A percentile compares a stretch with the other conserved stretches of the same genome.
phyloP scores from a whole-genome alignment of 1,284 basidiomycete genomes.

The Ceratobasidium sp. region DNA sequence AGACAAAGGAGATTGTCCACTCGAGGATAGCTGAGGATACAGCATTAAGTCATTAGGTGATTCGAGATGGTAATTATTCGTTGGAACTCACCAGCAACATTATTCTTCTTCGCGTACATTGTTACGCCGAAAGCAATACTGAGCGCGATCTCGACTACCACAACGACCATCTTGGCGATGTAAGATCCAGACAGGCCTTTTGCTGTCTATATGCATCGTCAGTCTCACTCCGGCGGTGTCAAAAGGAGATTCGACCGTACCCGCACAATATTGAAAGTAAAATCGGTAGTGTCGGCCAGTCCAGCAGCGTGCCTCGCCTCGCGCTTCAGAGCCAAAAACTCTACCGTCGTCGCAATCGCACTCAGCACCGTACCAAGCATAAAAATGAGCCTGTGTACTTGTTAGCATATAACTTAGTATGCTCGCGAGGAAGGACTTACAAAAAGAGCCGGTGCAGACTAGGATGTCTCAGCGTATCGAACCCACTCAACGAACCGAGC shows the following conservation, averaged over 20 bases:
- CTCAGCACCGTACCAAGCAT: conserved; percentile 73
- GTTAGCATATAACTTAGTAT: neutral
- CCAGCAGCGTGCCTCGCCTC: conserved; percentile 36
- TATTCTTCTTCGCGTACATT: conserved; percentile 52
- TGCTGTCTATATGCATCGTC: neutral
- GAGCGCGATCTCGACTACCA: conserved; percentile 62
- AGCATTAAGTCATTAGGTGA: neutral
- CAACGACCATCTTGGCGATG: conserved; percentile 71
- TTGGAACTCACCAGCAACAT: conserved; percentile 66
- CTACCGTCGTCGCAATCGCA: conserved; percentile 77
- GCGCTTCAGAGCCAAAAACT: conserved; percentile 60
- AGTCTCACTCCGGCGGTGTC: neutral
- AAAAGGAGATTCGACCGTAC: neutral
- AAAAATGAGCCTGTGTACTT: conserved; percentile 63
- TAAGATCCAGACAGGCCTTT: conserved; percentile 61
- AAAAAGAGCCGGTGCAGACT: conserved; percentile 70
- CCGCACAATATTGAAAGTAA: conserved; percentile 34
- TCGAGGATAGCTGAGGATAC: conserved; percentile 68
- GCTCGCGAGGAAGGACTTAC: neutral
- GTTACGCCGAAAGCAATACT: conserved; percentile 71
- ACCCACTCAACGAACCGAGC: conserved; percentile 71
- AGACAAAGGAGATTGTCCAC: conserved; percentile 79
- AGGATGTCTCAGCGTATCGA: conserved; percentile 71
- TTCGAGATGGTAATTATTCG: no score
- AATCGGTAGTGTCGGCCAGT: conserved; percentile 44